phyloP scores from a whole-genome alignment of 2,329 filamentous ascomycete genomes.

The Aspergillus sp. region DNA sequence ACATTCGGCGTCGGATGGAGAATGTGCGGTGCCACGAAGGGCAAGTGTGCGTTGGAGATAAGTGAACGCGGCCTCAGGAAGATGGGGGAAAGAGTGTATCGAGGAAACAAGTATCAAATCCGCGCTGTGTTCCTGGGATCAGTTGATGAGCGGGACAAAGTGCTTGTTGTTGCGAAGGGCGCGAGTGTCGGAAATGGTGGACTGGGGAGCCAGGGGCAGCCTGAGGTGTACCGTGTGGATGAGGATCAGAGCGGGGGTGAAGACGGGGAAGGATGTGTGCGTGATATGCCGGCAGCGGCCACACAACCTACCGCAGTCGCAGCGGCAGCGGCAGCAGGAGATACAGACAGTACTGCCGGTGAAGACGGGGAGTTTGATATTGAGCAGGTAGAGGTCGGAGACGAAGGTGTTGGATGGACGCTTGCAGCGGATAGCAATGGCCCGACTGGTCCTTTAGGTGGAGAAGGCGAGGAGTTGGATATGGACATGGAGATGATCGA shows the following conservation, averaged over 20 bases:
- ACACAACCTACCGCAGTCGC: too few relatives aligned
- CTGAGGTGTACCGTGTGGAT: not conserved
- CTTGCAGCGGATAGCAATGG: not conserved
- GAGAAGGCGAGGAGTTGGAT: not conserved
- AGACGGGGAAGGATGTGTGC: not conserved
- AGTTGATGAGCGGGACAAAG: slow-evolving; percentile 8
- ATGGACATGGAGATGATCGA: not conserved
- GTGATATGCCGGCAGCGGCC: not conserved
- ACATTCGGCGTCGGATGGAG: slow-evolving; percentile 7
- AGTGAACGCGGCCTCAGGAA: not conserved
- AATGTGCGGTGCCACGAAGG: slow-evolving; percentile 5
- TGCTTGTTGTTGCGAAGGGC: slow-evolving; percentile 5
- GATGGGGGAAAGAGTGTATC: slow-evolving; percentile 3
- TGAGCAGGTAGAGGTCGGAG: not conserved
- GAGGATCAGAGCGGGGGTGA: not conserved
- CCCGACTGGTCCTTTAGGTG: not conserved
- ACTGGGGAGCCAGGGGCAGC: not conserved
- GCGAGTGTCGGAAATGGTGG: slow-evolving; percentile 2
- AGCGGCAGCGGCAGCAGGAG: not conserved
- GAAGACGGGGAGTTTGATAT: not conserved
- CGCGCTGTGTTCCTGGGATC: slow-evolving; percentile 4
- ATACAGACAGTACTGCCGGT: not conserved
- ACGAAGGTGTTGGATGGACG: not conserved
- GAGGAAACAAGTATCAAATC: not conserved
- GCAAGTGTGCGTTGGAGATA: not conserved